Base-by-base conservation (phyloP, 495 filamentous ascomycete genomes). In the Daldinia decipiens region DNA sequence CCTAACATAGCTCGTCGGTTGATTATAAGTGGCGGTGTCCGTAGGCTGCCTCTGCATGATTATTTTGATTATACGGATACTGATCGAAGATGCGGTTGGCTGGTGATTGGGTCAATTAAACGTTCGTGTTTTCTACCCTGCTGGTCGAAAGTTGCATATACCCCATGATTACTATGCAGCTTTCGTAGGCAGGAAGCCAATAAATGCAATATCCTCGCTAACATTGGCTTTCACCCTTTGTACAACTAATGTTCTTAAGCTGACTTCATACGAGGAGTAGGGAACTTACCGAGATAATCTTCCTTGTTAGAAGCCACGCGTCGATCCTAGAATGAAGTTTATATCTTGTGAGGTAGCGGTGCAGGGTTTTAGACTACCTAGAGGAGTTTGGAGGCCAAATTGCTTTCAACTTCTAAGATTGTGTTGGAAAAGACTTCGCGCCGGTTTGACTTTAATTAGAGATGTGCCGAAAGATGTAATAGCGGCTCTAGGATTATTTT, bases 381-480 rank as follows among this genome's bases (percentile, higher is more conserved):
- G 8, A n/a, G 52, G 43, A 39, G 45, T 34, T 45, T 34, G 51
- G 52, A 59, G 43, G 29, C 52, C 52, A 21, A 36, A 52, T 66
- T 34, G 38, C 31, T 62, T 71, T 40, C 59, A 63, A 32, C 62
- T 36, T 27, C 38, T 54, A 45, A 38, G 36, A 32, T 9, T 32
- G 7, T 32, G 7, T 32, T 32, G 29, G 29, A 32, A 8, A 32
- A 50, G 38, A 59, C 26, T 54, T 67, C 59, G 58, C 38, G 11
- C 62, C n/a, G 31, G 45, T 11, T 52, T 67, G 11, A 58, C 2
- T 26, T 59, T 63, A 32, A 29, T 47, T 34, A 21, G 24, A 27
- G 6, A 24, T 39, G 19, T 55, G 5, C 4, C 34, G 26, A 53
- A 52, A n/a, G 27, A 29, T 15, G 36, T 52, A n/a, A 40, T n/a